Base-by-base conservation (phyloP, 2,329 filamentous ascomycete species). In the Chaetomium sp. region DNA sequence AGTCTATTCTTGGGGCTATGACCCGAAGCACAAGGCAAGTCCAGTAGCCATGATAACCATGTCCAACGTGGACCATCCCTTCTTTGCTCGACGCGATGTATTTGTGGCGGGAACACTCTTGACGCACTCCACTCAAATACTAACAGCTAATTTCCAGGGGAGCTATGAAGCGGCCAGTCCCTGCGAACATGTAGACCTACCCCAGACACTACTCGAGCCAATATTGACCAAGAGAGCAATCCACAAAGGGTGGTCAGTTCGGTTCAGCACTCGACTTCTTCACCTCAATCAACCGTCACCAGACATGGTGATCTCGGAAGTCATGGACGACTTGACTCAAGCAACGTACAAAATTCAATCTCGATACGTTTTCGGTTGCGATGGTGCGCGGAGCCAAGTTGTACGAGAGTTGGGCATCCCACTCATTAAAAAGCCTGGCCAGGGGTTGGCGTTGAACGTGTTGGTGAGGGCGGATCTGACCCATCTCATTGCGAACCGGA, bases 351-450 rank as follows among this genome's bases (percentile, higher is more conserved):
- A 62, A 32, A 73, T 85, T 41, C 70, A 71, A 7, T 76, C 79
- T 0, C 77, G 76, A 52, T 85, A 80, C 59, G 68, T 86, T 6
- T 82, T 85, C 58, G 82, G 82, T 3, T 79, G 77, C 45, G 82
- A 86, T 64, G 82, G 74, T 2, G 71, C 70, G 0, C 67, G 68
- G 8, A 75, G 72, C 56, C 67, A 68, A 49, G 68, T 77, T 4
- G 67, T 72, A 4, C 62, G 65, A 32, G 64, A 70, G 60, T 64
- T 75, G 5, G 64, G 59, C 3, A 63, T 76, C 14, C 71, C 72
- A 0, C 65, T 75, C 27, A 54, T 63, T 12, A 62, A 62, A 49
- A 66, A 68, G 57, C 69, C 69, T 0, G 66, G 68, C 0, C 64
- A 68, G 32, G 73, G 72, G 0, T 41, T 70, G 5, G 74, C 74